Base-by-base conservation (phyloP, 2,329 filamentous ascomycete genomes). In the Chaetothyriales sp. region DNA sequence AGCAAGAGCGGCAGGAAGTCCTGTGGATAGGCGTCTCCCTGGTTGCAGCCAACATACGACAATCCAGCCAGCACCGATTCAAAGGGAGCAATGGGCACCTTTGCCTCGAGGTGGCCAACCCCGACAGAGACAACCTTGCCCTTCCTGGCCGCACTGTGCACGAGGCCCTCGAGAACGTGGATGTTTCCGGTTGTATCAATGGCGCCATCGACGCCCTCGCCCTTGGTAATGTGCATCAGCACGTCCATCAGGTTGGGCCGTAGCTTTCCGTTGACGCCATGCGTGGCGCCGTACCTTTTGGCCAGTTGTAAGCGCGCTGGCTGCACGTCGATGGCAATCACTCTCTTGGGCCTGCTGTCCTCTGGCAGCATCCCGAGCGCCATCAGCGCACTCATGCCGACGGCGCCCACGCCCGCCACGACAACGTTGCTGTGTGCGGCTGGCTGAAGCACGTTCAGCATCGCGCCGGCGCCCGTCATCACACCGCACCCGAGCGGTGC, bases 301-400 rank as follows among this genome's bases (percentile, higher is more conserved):
- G 73, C 72, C 19, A 75, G 55, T 20, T 66, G 63, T 10, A 76
- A 61, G 18, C 70, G 64, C 3, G 59, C 57, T 6, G 66, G 60
- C 10, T 73, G 63, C 8, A 73, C 61, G 53, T 76, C 73, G 6
- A 74, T 65, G 4, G 67, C 73, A 8, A 76, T 68, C 48, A 76
- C 57, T 36, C 52, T 55, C 43, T 42, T 53, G 9, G 58, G 58
- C 28, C 28, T 36, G 28, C 12, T 12, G n/a, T 55, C 57, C 12
- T 51, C 49, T 18, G 55, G 48, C 22, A 59, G 53, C 26, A 62
- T 51, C 36, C 62, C 64, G 3, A 64, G 59, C 1, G 60, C 64
- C 64, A 66, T 65, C 20, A 66, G 55, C 1, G 62, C 63, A 10
- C 60, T 55, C 20, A 66, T 51, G 2, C 65, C 65, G 1, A 68